phyloP scores from a whole-genome alignment of 2,329 filamentous ascomycete genomes.

The Purpureocillium takamizusanense region DNA sequence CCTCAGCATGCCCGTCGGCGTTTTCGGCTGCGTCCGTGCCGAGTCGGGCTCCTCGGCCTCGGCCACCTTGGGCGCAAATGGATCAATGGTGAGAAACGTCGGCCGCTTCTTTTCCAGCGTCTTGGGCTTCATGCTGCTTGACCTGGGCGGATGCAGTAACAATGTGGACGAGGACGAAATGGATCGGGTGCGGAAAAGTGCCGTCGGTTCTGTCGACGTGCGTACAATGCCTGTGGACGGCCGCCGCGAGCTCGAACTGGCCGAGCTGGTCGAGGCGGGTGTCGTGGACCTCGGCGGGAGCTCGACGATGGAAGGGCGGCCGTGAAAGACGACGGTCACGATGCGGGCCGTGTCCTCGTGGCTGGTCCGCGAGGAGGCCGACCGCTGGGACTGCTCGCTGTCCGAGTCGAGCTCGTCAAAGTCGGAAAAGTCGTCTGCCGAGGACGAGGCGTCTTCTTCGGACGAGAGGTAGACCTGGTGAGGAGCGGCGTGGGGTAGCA shows the following conservation, averaged over 20 bases:
- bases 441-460: constrained; percentile 56
- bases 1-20: constrained; percentile 39
- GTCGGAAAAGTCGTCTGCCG: constrained; percentile 50
- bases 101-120: constrained; percentile 29
- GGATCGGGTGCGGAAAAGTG: constrained; percentile 21
- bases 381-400: constrained; percentile 21
- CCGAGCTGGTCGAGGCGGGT: constrained; percentile 23
- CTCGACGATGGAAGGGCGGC: constrained; percentile 50
- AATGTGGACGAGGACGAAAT: constrained; percentile 22
- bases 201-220: constrained; percentile 20
- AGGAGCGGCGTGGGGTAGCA: constrained; percentile 32
- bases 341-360: constrained; percentile 48
- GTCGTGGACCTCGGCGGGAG: constrained; percentile 37
- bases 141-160: constrained; percentile 28
- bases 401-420: constrained; percentile 38
- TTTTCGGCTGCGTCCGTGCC: constrained; percentile 27
- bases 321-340: constrained; percentile 50
- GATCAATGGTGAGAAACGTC: constrained; percentile 45
- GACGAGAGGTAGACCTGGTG: constrained; percentile 57
- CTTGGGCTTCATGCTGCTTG: constrained; percentile 31
- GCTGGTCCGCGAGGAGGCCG: constrained; percentile 25
- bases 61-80: constrained; percentile 33
- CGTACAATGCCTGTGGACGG: constrained; percentile 16
- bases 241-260: constrained; percentile 3
- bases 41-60: constrained; percentile 18